These are phyloP conservation scores for Fusarium coicis DNA, from an alignment of 2,329 filamentous ascomycete genomes.

Conservation along the genomic window DNA sequence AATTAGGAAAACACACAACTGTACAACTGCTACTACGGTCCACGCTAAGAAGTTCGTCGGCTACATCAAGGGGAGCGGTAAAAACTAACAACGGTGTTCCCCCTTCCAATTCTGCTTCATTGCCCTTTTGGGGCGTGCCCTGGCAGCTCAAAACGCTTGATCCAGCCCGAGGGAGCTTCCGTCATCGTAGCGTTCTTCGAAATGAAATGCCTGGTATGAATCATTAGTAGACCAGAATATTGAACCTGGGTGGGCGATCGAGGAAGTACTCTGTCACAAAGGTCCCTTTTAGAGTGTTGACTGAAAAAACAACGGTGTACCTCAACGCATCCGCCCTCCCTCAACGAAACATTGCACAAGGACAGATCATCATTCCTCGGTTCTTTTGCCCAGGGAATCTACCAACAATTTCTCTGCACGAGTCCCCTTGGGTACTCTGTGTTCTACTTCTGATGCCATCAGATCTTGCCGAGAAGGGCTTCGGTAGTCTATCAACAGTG, in stretches of 20 bases:
- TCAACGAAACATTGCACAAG: constrained; percentile 17
- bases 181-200: neutral
- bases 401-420: neutral
- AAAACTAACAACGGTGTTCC: neutral
- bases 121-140: constrained; percentile 16
- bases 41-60: neutral
- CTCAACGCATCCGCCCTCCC: constrained; percentile 27
- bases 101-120: constrained; percentile 30
- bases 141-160: neutral
- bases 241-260: neutral
- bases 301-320: neutral
- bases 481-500: neutral
- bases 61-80: neutral
- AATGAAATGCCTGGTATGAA: neutral
- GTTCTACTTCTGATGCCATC: constrained; percentile 9
- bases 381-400: neutral
- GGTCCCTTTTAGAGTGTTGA: neutral
- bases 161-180: neutral
- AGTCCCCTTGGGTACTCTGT: neutral
- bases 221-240: neutral
- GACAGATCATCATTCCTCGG: constrained; percentile 1
- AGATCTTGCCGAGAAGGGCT: constrained; percentile 8
- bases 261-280: neutral
- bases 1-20: neutral
- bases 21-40: neutral